These are phyloP conservation scores for Abelmoschus esculentus DNA, from an alignment of 345 rosid genomes.

Conservation along the genomic window DNA sequence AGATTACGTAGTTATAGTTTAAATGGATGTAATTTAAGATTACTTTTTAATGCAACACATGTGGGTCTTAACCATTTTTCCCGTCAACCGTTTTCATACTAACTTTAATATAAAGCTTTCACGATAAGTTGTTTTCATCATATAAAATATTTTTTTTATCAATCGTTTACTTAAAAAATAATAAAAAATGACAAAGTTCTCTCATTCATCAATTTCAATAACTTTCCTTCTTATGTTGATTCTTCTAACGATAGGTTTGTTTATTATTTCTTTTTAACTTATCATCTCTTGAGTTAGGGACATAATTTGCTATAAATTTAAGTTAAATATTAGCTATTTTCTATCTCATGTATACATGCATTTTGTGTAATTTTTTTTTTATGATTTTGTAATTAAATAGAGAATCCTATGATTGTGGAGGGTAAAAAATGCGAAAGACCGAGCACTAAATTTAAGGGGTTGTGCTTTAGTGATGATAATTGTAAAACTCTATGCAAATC, in stretches of 20 bases:
- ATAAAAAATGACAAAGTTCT: neutral
- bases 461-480: constrained; percentile 23
- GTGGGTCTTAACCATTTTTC: neutral
- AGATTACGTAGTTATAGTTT: neutral
- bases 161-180: neutral
- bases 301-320: neutral
- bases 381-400: neutral
- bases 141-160: neutral
- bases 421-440: constrained; percentile 35
- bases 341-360: neutral
- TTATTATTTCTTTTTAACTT: neutral
- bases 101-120: neutral
- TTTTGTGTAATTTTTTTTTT: neutral
- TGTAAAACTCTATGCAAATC: constrained; percentile 32
- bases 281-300: neutral
- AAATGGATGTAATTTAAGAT: neutral
- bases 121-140: neutral
- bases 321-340: too few species aligned
- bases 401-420: constrained; percentile 10
- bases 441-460: constrained; percentile 34
- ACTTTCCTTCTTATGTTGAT: neutral
- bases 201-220: neutral
- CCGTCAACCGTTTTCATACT: neutral
- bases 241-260: constrained; percentile 6
- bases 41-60: neutral